Percentiles rank a stretch among this genome's conserved stretches.
phyloP scores from a whole-genome alignment of 768 basidiomycete species.

The Auricularia sp. region DNA sequence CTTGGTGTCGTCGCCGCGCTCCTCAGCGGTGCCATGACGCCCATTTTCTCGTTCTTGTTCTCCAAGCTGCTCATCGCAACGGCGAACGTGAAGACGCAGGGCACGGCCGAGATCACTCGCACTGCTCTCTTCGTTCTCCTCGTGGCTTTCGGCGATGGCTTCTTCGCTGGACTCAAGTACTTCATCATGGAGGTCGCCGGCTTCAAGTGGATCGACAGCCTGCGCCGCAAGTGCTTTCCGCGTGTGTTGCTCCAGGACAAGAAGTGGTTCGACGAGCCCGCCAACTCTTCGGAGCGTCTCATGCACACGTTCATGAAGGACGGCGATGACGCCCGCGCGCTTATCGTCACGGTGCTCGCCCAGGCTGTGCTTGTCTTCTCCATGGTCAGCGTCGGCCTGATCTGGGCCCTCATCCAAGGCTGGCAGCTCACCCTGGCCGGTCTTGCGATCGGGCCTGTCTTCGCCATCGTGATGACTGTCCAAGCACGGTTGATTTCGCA shows the following conservation, averaged over 20 bases:
- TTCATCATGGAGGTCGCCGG: conserved; percentile 68
- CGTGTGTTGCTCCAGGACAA: conserved; percentile 73
- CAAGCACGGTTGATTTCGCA: conserved; percentile 64
- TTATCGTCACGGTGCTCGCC: conserved; percentile 63
- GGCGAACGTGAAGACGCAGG: conserved; percentile 57
- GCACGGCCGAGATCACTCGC: conserved; percentile 54
- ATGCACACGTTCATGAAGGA: conserved; percentile 79
- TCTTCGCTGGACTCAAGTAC: conserved; percentile 67
- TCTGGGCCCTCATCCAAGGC: conserved; percentile 81
- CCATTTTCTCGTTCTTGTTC: conserved; percentile 85
- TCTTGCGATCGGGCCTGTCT: conserved; percentile 77
- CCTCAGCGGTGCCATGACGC: conserved; percentile 74
- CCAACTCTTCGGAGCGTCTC: conserved; percentile 49
- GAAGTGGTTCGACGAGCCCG: conserved; percentile 69
- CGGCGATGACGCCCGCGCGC: conserved; percentile 72
- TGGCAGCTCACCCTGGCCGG: conserved; percentile 94
- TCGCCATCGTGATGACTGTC: conserved; percentile 60
- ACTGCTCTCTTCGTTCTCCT: conserved; percentile 34
- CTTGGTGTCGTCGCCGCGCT: conserved; percentile 63
- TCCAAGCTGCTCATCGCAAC: conserved; percentile 71
- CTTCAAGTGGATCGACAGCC: conserved; percentile 59
- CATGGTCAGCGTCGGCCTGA: conserved; percentile 75
- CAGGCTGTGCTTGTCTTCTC: conserved; percentile 63
- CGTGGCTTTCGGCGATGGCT: conserved; percentile 65
- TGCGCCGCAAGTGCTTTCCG: conserved; percentile 49